phyloP scores from a whole-genome alignment of 208 protist species.

The Crithidia sp. region DNA sequence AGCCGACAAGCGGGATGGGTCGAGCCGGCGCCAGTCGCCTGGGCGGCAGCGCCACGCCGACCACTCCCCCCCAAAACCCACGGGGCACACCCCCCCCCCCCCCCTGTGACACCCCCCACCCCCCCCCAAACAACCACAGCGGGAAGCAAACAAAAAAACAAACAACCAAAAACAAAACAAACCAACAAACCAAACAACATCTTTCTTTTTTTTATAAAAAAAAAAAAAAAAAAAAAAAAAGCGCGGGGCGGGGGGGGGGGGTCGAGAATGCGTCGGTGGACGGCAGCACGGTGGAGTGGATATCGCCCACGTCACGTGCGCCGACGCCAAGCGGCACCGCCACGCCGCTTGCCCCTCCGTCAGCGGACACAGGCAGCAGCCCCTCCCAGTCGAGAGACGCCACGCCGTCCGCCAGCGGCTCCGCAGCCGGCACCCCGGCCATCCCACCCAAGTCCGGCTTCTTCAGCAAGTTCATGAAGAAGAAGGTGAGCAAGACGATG shows the following conservation, averaged over 20 bases:
- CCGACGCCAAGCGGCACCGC: neutral
- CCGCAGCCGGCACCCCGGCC: slow-evolving; percentile 3
- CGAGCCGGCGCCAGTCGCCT: neutral
- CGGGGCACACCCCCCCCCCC: no score
- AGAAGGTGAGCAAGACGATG: slow-evolving; percentile 25
- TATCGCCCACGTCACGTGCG: neutral
- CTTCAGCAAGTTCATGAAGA: slow-evolving; percentile 37
- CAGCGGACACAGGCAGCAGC: neutral
- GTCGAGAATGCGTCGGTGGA: neutral
- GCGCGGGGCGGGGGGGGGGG: no score
- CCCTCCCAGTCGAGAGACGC: neutral
- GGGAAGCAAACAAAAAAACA: no score
- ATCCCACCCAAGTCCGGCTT: slow-evolving; percentile 10
- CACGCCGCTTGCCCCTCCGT: neutral
- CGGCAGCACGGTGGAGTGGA: neutral
- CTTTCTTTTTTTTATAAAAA: no score
- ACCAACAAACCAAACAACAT: no score
- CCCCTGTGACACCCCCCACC: neutral
- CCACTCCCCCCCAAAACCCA: no score
- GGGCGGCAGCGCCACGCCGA: neutral
- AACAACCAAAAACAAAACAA: no score
- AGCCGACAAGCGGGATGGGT: slow-evolving; percentile 1
- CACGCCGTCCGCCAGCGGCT: slow-evolving; percentile 1
- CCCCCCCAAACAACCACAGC: neutral
- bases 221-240: no score